Evolutionary conservation across 1,139 yeast genomes (phyloP).

Genomic region (Yamadazyma aaseri): DNA sequence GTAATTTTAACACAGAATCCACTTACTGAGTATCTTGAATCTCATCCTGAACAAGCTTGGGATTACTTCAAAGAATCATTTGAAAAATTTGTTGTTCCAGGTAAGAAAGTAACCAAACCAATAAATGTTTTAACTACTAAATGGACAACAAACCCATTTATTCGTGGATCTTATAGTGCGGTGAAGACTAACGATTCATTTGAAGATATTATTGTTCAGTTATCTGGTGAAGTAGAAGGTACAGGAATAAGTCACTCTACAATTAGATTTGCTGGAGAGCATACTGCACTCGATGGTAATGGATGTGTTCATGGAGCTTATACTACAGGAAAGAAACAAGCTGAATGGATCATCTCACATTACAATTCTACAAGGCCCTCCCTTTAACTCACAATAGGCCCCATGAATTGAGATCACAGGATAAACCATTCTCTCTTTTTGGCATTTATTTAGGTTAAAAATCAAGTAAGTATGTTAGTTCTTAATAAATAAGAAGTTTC

Average conservation of each 20-base stretch:
- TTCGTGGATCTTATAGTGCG: slow-evolving; percentile 76
- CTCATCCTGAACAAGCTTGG: slow-evolving; percentile 41
- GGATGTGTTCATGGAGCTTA: slow-evolving; percentile 87
- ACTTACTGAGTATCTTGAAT: slow-evolving; percentile 52
- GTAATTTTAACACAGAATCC: slow-evolving; percentile 69
- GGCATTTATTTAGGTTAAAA: too few species aligned
- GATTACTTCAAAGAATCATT: slow-evolving; percentile 37
- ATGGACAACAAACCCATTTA: slow-evolving; percentile 72
- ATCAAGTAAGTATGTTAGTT: too few species aligned
- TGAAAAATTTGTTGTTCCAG: slow-evolving; percentile 19
- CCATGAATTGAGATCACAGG: too few species aligned
- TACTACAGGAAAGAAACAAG: slow-evolving; percentile 71
- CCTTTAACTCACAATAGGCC: slow-evolving; percentile 1
- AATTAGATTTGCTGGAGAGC: slow-evolving; percentile 85
- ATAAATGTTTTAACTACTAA: slow-evolving; percentile 51
- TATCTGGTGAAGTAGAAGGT: slow-evolving; percentile 51
- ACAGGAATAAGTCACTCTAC: slow-evolving; percentile 41
- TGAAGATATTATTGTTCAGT: slow-evolving; percentile 51
- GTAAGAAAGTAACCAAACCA: slow-evolving; percentile 40
- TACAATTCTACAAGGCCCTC: slow-evolving; percentile 1
- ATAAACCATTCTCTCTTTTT: too few species aligned
- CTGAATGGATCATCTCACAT: slow-evolving; percentile 40
- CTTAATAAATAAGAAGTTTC: too few species aligned
- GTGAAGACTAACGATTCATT: slow-evolving; percentile 69
- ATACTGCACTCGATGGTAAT: slow-evolving; percentile 69